phyloP scores from a whole-genome alignment of 2,329 filamentous ascomycete genomes.

The Seiridium unicorne region DNA sequence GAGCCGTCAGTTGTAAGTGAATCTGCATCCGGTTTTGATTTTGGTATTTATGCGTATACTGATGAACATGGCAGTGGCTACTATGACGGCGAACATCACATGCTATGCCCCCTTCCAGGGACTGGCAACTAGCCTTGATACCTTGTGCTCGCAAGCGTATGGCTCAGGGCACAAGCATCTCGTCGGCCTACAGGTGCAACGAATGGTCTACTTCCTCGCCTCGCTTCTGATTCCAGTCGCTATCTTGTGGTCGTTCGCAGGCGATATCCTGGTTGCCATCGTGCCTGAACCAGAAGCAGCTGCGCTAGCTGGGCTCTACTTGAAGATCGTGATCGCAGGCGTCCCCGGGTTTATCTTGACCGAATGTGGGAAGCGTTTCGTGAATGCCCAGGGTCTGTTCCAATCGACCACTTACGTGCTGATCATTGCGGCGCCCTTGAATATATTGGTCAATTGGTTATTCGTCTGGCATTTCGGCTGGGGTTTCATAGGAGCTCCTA shows the following conservation, averaged over 20 bases:
- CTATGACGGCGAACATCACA: conserved; percentile 79
- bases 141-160: conserved; percentile 90
- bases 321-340: conserved; percentile 67
- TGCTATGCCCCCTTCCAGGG: conserved; percentile 78
- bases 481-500: conserved; percentile 76
- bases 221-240: conserved; percentile 69
- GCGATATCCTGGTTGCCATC: conserved; percentile 60
- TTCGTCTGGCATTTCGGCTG: conserved; percentile 70
- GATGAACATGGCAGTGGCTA: conserved; percentile 45
- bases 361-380: conserved; percentile 75
- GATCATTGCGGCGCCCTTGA: conserved; percentile 72
- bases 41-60: background rate
- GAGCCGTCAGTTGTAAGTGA: conserved; percentile 55
- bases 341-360: conserved; percentile 75
- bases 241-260: conserved; percentile 66
- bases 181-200: conserved; percentile 78
- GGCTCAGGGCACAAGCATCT: conserved; percentile 87
- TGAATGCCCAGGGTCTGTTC: conserved; percentile 81
- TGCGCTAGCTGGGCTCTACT: conserved; percentile 68
- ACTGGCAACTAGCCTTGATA: conserved; percentile 88
- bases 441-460: conserved; percentile 75
- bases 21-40: background rate
- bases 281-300: conserved; percentile 73
- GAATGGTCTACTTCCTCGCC: conserved; percentile 78
- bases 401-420: conserved; percentile 77